Conservation (phyloP, 805 yeast species). For the Jamesozyma jinghongensis region DNA sequence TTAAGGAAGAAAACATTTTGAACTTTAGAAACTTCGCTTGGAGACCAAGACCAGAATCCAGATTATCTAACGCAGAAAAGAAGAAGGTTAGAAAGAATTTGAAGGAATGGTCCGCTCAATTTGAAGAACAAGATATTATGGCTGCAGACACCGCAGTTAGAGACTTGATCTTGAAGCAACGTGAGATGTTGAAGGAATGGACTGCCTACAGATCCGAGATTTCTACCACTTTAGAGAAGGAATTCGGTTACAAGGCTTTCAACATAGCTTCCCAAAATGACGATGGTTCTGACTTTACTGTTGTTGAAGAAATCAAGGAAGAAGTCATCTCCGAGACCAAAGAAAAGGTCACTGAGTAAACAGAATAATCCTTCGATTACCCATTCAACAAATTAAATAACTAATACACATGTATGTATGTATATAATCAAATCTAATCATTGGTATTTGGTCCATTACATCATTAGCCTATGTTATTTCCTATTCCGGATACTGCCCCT, state of each 20-base stretch:
- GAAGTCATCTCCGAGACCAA: conserved; percentile 64
- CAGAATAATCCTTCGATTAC: not conserved
- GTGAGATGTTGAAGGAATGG: conserved; percentile 81
- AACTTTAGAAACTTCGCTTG: conserved; percentile 84
- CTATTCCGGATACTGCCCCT: no score
- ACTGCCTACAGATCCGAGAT: conserved; percentile 56
- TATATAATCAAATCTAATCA: not conserved
- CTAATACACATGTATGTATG: no score
- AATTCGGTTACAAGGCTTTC: conserved; percentile 16
- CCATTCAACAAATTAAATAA: not conserved
- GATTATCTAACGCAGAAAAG: conserved; percentile 67
- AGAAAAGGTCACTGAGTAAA: conserved; percentile 45
- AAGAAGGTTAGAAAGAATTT: conserved; percentile 86
- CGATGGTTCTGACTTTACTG: conserved; percentile 41
- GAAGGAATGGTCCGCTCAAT: conserved; percentile 82
- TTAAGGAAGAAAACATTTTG: conserved; percentile 70
- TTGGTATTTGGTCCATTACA: no score
- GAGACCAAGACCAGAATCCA: conserved; percentile 93
- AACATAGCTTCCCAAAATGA: conserved; percentile 36
- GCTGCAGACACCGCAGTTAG: conserved; percentile 88
- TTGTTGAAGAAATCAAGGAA: conserved; percentile 72
- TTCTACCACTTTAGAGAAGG: conserved; percentile 35
- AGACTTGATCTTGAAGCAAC: conserved; percentile 79
- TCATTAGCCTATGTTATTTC: no score
- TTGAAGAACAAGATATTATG: conserved; percentile 92